Evolutionary conservation across 23 red algal genomes (phyloP).

Genomic region (Gracilaria domingensis): DNA sequence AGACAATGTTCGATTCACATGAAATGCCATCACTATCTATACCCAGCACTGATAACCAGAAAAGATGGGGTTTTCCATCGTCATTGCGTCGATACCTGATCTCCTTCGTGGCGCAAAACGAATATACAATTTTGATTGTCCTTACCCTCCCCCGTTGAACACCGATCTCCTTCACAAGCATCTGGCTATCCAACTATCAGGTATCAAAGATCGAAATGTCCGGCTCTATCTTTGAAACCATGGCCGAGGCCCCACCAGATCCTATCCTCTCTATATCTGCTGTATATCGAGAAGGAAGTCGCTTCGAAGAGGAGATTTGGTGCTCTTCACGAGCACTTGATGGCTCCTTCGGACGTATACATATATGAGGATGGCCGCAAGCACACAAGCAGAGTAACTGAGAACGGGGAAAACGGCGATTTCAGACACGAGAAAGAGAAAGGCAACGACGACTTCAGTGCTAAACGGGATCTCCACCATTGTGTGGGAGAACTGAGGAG

Average conservation of each 20-base stretch:
- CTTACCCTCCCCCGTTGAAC: no score
- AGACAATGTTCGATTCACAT: no score
- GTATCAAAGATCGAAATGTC: no score
- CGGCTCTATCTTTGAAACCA: constrained; percentile 45
- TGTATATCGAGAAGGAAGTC: constrained; percentile 76
- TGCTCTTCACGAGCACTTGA: background rate
- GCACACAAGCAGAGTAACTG: background rate
- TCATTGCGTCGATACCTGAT: no score
- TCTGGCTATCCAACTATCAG: no score
- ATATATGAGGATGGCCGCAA: background rate
- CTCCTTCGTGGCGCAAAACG: no score
- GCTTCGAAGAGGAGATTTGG: constrained; percentile 38
- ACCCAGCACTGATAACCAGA: background rate
- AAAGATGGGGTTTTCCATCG: no score
- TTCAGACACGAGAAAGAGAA: background rate
- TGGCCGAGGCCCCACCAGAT: constrained; percentile 84
- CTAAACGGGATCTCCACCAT: background rate
- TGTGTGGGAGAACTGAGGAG: no score
- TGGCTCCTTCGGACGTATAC: background rate
- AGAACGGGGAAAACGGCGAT: constrained; percentile 11
- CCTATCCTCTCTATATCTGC: constrained; percentile 86
- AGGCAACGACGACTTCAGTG: background rate
- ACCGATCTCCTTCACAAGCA: no score
- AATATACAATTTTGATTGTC: no score
- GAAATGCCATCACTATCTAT: no score